Evolutionary conservation across 805 yeast genomes (phyloP), one percentile per base, ranked within the genome.

Genomic region (Metschnikowia henanensis): DNA sequence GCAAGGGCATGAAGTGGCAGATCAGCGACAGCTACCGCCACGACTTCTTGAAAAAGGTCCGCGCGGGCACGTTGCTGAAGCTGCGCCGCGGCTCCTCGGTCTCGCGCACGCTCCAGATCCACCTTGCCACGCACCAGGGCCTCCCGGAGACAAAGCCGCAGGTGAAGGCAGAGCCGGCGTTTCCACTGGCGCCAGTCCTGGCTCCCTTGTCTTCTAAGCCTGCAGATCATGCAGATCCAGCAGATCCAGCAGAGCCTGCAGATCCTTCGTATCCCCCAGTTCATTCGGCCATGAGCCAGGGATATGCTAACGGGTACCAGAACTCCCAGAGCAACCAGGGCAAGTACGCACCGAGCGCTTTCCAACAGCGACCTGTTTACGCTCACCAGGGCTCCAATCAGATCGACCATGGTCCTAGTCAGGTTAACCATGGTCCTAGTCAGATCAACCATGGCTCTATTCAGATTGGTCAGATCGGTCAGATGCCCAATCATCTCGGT

Each of bases 1-100:
- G 99, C 15, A 94, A 94, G 65, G 98, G 99, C 51, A 92, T 94
- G 95, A 94, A 94, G 67, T 94, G 99, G 99, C 95, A 90, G 68
- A 91, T 94, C 46, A 81, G 90, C 50, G 94, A 88, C 31, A 70
- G 82, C 37, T 92, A 86, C 62, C 83, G 85, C 57, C 83, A 82
- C 35, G 99, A 94, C 52, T 91, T 91, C 57, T 66, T 91, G 61
- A 79, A 76, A 53, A 87, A 90, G 68, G 82, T 91, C 68, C 80
- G 79, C 46, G 82, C 78, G 47, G 96, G 96, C 13, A 77, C 84
- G 30, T 66, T 86, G 37, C 79, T 82, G 54, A 87, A 86, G 57
- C 76, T 83, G 16, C 80, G 88, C 67, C 70, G 95, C 55, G 95
- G 95, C 7, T 81, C 87, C 9, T 80, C 87, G 26, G 94, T 87